phyloP scores from a whole-genome alignment of 1,284 basidiomycete genomes.

The Austropuccinia psidii region DNA sequence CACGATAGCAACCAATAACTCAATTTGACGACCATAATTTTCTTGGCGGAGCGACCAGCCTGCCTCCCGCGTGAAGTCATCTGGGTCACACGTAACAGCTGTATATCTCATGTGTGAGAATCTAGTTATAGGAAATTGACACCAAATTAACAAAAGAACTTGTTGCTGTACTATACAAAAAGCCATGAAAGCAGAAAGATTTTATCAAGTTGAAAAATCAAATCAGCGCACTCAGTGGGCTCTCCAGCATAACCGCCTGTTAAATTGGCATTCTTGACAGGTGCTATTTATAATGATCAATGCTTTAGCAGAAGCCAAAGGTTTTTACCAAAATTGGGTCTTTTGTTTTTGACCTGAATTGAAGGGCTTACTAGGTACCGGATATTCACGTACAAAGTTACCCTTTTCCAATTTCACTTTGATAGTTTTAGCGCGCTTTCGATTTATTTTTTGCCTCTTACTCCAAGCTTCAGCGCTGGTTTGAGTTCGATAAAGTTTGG shows the following conservation, averaged over 20 bases:
- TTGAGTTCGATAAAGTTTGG: constrained; percentile 32
- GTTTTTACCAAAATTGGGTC: neutral
- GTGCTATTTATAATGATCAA: constrained; percentile 9
- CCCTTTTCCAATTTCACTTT: constrained; percentile 37
- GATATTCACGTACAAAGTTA: constrained; percentile 36
- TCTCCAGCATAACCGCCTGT: constrained; percentile 30
- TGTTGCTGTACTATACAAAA: too few species aligned
- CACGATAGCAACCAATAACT: constrained; percentile 63
- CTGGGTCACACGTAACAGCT: constrained; percentile 82
- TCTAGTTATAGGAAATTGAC: too few species aligned
- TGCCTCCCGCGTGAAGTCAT: constrained; percentile 69
- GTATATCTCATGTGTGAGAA: constrained; percentile 37
- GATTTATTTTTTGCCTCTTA: constrained; percentile 31
- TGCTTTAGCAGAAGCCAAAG: neutral
- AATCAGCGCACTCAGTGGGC: constrained; percentile 9
- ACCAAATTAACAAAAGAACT: neutral
- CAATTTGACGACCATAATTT: constrained; percentile 80
- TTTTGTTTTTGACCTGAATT: too few species aligned
- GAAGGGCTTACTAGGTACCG: constrained; percentile 23
- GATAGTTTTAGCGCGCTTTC: constrained; percentile 35
- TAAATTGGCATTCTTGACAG: constrained; percentile 34
- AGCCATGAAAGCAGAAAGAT: neutral
- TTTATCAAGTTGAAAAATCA: neutral
- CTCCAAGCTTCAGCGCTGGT: constrained; percentile 36
- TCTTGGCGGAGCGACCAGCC: constrained; percentile 75